Percentiles rank a stretch among this genome's conserved stretches.
Evolutionary conservation across 169 alveolate genomes (phyloP).

Genomic region (Toxoplasma gondii): DNA sequence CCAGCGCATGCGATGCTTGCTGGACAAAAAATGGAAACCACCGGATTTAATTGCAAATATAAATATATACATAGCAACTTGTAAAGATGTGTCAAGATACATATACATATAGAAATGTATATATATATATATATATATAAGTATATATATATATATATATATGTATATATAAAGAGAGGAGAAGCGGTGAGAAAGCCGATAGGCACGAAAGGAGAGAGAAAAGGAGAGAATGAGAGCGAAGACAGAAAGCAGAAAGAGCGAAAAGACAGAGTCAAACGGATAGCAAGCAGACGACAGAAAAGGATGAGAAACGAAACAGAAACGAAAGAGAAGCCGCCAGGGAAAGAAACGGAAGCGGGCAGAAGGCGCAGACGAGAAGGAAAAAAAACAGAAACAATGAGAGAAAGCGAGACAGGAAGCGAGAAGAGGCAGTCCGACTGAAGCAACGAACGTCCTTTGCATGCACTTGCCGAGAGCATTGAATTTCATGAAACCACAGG

Average conservation of each 20-base stretch:
- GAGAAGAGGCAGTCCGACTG: too few relatives aligned
- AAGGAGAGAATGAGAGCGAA: background rate
- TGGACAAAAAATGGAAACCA: background rate
- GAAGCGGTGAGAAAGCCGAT: background rate
- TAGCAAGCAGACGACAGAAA: background rate
- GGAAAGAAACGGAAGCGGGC: too few relatives aligned
- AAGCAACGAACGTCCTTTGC: too few relatives aligned
- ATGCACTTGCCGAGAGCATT: too few relatives aligned
- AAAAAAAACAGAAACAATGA: too few relatives aligned
- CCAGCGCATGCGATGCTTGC: constrained; percentile 1
- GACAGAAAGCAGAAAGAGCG: background rate
- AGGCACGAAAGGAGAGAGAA: too few relatives aligned
- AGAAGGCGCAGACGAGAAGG: too few relatives aligned
- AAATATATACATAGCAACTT: background rate
- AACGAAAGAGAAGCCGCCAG: background rate
- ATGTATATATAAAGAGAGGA: too few relatives aligned
- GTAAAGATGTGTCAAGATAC: background rate
- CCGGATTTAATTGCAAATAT: background rate
- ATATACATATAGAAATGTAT: background rate
- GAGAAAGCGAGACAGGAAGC: too few relatives aligned
- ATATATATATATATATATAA: background rate
- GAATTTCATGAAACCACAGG: too few relatives aligned
- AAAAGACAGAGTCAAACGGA: background rate
- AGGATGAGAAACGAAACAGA: background rate
- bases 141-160: background rate